Percentiles rank a stretch among this genome's conserved stretches.
phyloP scores from a whole-genome alignment of 78 protist species.

The Dictyostelium brefeldianum region DNA sequence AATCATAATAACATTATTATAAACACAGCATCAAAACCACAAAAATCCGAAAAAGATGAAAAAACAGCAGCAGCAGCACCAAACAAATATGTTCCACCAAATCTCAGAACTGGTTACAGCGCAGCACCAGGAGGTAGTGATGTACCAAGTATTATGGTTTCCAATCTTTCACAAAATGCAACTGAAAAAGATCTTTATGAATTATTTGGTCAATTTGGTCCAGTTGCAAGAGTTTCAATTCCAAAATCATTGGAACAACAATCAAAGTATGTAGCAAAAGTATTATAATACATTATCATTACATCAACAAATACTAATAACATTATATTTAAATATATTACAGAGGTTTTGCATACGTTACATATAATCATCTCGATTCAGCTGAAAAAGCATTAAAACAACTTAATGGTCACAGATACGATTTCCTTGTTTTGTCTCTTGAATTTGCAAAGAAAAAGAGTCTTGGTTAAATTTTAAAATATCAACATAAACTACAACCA shows the following conservation, averaged over 20 bases:
- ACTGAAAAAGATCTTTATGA: slow-evolving; percentile 72
- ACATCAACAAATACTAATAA: no score
- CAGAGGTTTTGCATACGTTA: slow-evolving; percentile 74
- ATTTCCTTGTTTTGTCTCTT: slow-evolving; percentile 57
- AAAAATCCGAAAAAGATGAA: slow-evolving; percentile 21
- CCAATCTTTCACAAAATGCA: slow-evolving; percentile 74
- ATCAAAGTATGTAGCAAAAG: slow-evolving; percentile 21
- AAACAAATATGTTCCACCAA: slow-evolving; percentile 59
- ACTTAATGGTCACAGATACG: slow-evolving; percentile 78
- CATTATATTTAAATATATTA: background rate
- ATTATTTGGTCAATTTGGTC: slow-evolving; percentile 48
- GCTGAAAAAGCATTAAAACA: slow-evolving; percentile 66
- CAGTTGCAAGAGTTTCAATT: slow-evolving; percentile 49
- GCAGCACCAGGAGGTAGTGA: slow-evolving; percentile 39
- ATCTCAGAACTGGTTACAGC: slow-evolving; percentile 34
- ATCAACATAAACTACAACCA: no score
- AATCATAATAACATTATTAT: no score
- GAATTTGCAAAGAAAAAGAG: slow-evolving; percentile 47
- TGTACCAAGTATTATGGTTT: slow-evolving; percentile 64
- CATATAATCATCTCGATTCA: slow-evolving; percentile 20
- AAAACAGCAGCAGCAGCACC: background rate
- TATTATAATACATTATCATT: background rate
- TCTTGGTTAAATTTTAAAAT: background rate
- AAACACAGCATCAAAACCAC: slow-evolving; percentile 9
- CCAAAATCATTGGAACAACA: slow-evolving; percentile 50